These are phyloP conservation scores for Benincasa hispida DNA, from an alignment of 306 rosid genomes.

Conservation along the genomic window DNA sequence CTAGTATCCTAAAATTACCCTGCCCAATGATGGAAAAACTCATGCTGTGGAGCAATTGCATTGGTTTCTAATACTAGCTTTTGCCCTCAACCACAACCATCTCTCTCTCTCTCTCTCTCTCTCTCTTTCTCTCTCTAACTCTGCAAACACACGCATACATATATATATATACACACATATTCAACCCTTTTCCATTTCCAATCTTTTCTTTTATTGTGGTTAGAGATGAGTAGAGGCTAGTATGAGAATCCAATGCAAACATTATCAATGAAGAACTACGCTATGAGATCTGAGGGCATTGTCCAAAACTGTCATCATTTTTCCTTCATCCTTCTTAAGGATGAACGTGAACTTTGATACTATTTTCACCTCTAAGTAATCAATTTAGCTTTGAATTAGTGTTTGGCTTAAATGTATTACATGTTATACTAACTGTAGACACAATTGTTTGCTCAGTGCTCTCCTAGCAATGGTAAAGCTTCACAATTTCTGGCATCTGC, in stretches of 20 bases:
- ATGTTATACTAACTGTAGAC: not conserved
- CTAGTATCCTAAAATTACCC: not conserved
- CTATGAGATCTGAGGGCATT: conserved; percentile 6
- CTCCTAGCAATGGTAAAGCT: not conserved
- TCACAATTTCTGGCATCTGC: too few relatives aligned
- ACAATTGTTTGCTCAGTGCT: not conserved
- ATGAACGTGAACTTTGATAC: not conserved
- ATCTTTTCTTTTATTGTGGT: not conserved
- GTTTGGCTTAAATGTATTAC: not conserved
- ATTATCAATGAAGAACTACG: not conserved
- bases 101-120: not conserved
- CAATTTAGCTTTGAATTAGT: not conserved
- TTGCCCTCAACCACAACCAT: not conserved
- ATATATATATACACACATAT: not conserved
- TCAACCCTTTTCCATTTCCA: not conserved
- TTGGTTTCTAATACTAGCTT: not conserved
- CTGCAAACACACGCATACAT: not conserved
- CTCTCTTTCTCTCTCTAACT: too few relatives aligned
- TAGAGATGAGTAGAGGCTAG: conserved; percentile 7
- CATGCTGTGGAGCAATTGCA: not conserved
- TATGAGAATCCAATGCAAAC: not conserved
- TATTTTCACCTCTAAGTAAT: not conserved
- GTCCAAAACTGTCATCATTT: not conserved
- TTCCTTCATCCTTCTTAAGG: not conserved
- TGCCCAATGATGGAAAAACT: conserved; percentile 6